Conservation (phyloP, 208 protist species). For the Trypanosoma cruzi region DNA sequence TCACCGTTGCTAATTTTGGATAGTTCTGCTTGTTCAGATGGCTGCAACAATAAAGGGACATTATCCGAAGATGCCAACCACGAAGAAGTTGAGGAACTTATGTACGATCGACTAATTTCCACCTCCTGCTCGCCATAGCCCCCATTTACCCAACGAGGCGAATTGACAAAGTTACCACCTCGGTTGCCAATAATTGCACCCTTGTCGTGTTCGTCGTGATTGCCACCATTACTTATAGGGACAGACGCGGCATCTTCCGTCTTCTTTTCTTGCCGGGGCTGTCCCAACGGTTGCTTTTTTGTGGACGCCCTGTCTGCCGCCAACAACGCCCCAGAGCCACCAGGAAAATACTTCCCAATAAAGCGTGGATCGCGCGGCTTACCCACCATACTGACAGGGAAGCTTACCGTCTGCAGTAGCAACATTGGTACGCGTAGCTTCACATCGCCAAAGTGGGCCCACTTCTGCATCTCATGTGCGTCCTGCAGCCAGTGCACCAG, state of each 20-base stretch:
- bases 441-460: slow-evolving; percentile 71
- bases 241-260: slow-evolving; percentile 6
- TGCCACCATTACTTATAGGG: not conserved
- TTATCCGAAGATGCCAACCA: slow-evolving; percentile 65
- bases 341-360: slow-evolving; percentile 1
- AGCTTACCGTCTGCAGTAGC: slow-evolving; percentile 74
- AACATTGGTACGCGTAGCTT: slow-evolving; percentile 70
- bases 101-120: slow-evolving; percentile 76
- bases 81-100: slow-evolving; percentile 48
- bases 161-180: not conserved
- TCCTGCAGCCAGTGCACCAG: slow-evolving; percentile 90
- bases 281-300: slow-evolving; percentile 8
- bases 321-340: not conserved
- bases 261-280: not conserved
- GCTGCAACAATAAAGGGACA: slow-evolving; percentile 13
- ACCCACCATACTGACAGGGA: slow-evolving; percentile 36
- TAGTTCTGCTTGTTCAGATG: not conserved
- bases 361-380: slow-evolving; percentile 18
- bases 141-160: slow-evolving; percentile 34
- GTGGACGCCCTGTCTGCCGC: not conserved
- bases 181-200: not conserved
- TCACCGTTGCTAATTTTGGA: not conserved
- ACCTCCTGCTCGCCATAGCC: slow-evolving; percentile 74
- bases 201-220: not conserved
- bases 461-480: slow-evolving; percentile 88